Conservation (phyloP, 768 basidiomycete genomes). For the Mycena kentingensis region DNA sequence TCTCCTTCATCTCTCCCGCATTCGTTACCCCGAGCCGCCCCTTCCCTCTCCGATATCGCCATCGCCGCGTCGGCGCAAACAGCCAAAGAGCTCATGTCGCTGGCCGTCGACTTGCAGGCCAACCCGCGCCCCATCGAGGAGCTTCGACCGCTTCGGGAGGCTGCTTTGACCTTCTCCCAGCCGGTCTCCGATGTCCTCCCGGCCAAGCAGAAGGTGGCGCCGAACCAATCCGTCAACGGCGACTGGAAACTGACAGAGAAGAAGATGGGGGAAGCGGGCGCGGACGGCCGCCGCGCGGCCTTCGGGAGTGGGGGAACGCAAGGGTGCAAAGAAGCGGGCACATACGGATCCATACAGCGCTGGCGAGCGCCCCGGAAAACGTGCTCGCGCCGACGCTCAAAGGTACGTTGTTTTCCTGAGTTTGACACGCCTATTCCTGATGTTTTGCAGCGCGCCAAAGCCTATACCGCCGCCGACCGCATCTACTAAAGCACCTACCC, state of each 20-base stretch:
- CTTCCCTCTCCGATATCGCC: not conserved
- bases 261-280: not conserved
- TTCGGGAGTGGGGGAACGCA: no score
- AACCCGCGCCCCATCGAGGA: not conserved
- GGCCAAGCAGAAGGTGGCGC: not conserved
- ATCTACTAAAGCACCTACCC: no score
- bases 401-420: no score
- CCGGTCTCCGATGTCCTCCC: not conserved
- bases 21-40: not conserved
- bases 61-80: not conserved
- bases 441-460: no score
- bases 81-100: not conserved
- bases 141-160: not conserved
- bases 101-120: not conserved
- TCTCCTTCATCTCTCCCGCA: not conserved
- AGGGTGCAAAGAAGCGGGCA: no score
- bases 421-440: no score
- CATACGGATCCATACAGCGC: no score
- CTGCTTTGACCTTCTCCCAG: not conserved
- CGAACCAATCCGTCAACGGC: not conserved
- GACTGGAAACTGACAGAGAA: not conserved
- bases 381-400: no score
- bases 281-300: no score
- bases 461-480: no score
- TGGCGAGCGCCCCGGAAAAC: no score